Evolutionary conservation across 805 yeast genomes (phyloP).

Genomic region (Tetrapisispora phaffii): DNA sequence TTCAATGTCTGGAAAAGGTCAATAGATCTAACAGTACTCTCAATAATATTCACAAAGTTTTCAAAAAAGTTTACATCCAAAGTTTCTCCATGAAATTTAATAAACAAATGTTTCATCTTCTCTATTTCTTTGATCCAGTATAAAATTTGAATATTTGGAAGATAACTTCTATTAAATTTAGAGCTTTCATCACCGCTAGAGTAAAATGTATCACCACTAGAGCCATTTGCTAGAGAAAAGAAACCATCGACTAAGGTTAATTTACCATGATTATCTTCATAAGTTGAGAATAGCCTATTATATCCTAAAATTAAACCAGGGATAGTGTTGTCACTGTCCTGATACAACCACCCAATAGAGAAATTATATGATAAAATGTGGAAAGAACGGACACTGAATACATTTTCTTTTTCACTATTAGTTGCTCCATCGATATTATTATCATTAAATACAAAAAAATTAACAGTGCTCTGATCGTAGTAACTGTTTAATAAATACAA

Average conservation of each 20-base stretch:
- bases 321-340: slow-evolving; percentile 29
- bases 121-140: slow-evolving; percentile 22
- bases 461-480: slow-evolving; percentile 7
- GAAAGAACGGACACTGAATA: slow-evolving; percentile 37
- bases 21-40: slow-evolving; percentile 40
- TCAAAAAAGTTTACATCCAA: slow-evolving; percentile 58
- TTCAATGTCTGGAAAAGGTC: slow-evolving; percentile 33
- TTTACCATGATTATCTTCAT: slow-evolving; percentile 54
- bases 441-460: not conserved
- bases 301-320: slow-evolving; percentile 79
- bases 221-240: slow-evolving; percentile 60
- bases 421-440: not conserved
- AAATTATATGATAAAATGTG: slow-evolving; percentile 54
- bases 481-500: slow-evolving; percentile 11
- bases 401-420: slow-evolving; percentile 1
- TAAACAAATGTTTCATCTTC: slow-evolving; percentile 37
- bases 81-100: slow-evolving; percentile 56
- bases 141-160: slow-evolving; percentile 55
- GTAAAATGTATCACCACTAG: slow-evolving; percentile 40
- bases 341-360: slow-evolving; percentile 73
- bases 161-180: slow-evolving; percentile 50
- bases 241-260: slow-evolving; percentile 61
- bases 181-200: slow-evolving; percentile 37
- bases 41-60: slow-evolving; percentile 44
- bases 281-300: slow-evolving; percentile 57